Percentiles rank a stretch among this genome's conserved stretches.
Conservation (phyloP, 2,329 filamentous ascomycete genomes). For the Aspergillus carbonarius region DNA sequence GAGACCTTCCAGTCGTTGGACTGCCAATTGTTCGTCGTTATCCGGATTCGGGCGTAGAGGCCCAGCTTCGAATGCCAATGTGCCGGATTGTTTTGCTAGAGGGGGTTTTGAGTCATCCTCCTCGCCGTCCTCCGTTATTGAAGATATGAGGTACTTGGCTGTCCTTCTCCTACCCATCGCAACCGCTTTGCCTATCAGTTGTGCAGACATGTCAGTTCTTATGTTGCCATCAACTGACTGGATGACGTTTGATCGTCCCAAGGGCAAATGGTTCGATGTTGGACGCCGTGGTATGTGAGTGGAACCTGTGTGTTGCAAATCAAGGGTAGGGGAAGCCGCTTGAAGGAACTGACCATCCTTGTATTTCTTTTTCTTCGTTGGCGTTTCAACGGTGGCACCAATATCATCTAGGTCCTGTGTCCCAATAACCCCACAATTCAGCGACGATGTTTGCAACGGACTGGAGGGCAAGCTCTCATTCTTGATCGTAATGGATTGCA, state of each 20-base stretch:
- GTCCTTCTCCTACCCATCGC: constrained; percentile 34
- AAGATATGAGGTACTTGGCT: constrained; percentile 40
- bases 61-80: not conserved
- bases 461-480: constrained; percentile 38
- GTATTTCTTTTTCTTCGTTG: constrained; percentile 37
- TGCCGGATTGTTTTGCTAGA: not conserved
- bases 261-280: not conserved
- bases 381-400: constrained; percentile 40
- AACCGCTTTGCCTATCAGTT: constrained; percentile 29
- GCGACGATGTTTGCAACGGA: constrained; percentile 19
- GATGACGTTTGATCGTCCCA: constrained; percentile 19
- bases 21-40: constrained; percentile 6
- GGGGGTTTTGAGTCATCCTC: constrained; percentile 13
- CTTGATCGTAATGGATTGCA: constrained; percentile 32
- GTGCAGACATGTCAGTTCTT: constrained; percentile 5
- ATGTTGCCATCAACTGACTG: constrained; percentile 33
- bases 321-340: not conserved
- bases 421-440: constrained; percentile 43
- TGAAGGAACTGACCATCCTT: not conserved
- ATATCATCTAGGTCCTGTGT: constrained; percentile 62
- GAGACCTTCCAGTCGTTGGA: constrained; percentile 33
- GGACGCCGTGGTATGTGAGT: not conserved
- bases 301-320: not conserved
- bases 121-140: constrained; percentile 53
- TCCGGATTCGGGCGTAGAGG: not conserved